Percentiles rank a stretch among this genome's conserved stretches.
phyloP scores from a whole-genome alignment of 2,329 filamentous ascomycete genomes.

The Botrytis byssoidea region DNA sequence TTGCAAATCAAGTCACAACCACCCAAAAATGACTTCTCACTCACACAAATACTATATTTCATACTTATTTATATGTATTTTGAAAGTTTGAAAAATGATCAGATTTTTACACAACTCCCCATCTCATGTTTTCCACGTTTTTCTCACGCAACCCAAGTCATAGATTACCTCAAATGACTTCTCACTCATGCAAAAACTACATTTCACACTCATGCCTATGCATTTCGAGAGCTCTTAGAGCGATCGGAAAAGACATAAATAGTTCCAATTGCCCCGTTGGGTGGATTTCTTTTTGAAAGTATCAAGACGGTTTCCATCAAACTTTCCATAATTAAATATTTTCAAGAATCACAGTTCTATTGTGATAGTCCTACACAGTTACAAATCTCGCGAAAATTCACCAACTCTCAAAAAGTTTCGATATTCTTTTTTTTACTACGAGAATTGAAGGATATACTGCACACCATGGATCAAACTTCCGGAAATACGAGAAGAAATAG shows the following conservation, averaged over 20 bases:
- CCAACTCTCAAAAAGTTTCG: background rate
- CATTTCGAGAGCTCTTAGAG: background rate
- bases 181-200: too few relatives aligned
- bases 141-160: background rate
- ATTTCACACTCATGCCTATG: background rate
- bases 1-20: background rate
- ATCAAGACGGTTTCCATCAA: background rate
- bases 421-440: background rate
- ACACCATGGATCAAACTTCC: too few relatives aligned
- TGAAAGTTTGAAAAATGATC: too few relatives aligned
- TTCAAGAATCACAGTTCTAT: background rate
- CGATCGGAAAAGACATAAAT: background rate
- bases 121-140: background rate
- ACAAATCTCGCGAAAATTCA: background rate
- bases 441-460: background rate
- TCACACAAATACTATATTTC: background rate
- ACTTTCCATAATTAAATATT: background rate
- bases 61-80: background rate
- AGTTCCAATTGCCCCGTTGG: background rate
- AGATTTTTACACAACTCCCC: too few relatives aligned
- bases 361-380: background rate
- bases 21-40: background rate
- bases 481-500: too few relatives aligned
- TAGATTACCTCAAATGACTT: too few relatives aligned
- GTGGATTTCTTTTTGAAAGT: background rate